Conservation (phyloP, 2,329 filamentous ascomycete species). For the Neospermospora avenae region DNA sequence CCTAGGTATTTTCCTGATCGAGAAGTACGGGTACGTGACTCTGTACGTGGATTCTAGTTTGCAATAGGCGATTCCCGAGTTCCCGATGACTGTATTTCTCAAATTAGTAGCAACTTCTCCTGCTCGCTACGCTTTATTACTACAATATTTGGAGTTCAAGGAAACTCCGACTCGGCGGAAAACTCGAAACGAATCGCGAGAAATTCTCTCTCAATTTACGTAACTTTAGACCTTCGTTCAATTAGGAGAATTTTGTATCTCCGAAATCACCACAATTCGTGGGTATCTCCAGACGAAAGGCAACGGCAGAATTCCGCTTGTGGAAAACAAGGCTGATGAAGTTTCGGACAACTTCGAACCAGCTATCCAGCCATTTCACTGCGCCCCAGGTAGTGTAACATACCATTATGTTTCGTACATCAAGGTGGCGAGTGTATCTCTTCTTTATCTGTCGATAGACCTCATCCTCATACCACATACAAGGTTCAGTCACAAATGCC, state of each 20-base stretch:
- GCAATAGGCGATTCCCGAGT: neutral
- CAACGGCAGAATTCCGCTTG: neutral
- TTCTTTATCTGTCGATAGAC: neutral
- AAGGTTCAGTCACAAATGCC: neutral
- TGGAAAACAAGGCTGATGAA: neutral
- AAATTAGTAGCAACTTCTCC: neutral
- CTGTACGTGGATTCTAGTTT: neutral
- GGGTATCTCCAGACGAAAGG: neutral
- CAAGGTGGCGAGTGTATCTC: neutral
- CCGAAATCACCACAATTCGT: neutral
- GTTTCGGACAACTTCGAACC: too few relatives aligned
- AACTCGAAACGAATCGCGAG: neutral
- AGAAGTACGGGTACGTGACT: too few relatives aligned
- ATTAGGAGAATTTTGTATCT: neutral
- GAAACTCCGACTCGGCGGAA: neutral
- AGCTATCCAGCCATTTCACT: neutral
- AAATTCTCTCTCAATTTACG: neutral
- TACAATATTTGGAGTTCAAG: neutral
- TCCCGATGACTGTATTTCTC: too few relatives aligned
- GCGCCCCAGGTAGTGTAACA: neutral
- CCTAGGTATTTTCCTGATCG: neutral
- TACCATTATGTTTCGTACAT: too few relatives aligned
- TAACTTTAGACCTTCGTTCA: neutral
- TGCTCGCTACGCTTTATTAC: neutral
- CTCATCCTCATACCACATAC: neutral